Conservation (phyloP, 2,329 filamentous ascomycete genomes). For the Cryphonectria naterciae region DNA sequence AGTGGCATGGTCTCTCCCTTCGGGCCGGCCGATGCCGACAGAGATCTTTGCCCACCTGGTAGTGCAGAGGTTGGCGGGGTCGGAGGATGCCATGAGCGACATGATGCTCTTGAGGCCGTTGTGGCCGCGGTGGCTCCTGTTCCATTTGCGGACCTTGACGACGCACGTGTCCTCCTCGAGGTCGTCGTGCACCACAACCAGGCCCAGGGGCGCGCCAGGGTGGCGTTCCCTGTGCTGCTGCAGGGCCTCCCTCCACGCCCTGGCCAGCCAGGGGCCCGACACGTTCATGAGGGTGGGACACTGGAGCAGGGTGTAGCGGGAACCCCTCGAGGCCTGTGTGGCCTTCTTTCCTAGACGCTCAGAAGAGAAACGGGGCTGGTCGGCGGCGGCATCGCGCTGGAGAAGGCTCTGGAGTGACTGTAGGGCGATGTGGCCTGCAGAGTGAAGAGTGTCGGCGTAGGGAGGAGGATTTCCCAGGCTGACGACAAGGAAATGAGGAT, state of each 20-base stretch:
- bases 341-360: constrained; percentile 53
- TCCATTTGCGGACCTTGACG: constrained; percentile 67
- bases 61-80: constrained; percentile 40
- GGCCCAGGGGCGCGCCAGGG: constrained; percentile 39
- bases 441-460: constrained; percentile 81
- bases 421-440: constrained; percentile 81
- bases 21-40: constrained; percentile 85
- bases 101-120: constrained; percentile 75
- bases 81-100: constrained; percentile 47
- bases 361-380: constrained; percentile 55
- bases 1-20: constrained; percentile 64
- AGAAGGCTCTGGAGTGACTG: constrained; percentile 59
- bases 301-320: constrained; percentile 71
- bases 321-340: constrained; percentile 51
- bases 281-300: constrained; percentile 83
- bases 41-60: constrained; percentile 65
- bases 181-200: constrained; percentile 90
- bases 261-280: constrained; percentile 71
- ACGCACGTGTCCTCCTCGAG: constrained; percentile 73
- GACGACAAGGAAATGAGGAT: constrained; percentile 72
- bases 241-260: constrained; percentile 65
- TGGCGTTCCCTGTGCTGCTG: constrained; percentile 34
- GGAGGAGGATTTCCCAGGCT: constrained; percentile 83
- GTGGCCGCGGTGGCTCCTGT: constrained; percentile 69
- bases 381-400: constrained; percentile 32